A percentile compares a stretch with the other conserved stretches of the same genome.
Conservation (phyloP, 768 basidiomycete genomes). For the Pleurotus citrinopileatus region DNA sequence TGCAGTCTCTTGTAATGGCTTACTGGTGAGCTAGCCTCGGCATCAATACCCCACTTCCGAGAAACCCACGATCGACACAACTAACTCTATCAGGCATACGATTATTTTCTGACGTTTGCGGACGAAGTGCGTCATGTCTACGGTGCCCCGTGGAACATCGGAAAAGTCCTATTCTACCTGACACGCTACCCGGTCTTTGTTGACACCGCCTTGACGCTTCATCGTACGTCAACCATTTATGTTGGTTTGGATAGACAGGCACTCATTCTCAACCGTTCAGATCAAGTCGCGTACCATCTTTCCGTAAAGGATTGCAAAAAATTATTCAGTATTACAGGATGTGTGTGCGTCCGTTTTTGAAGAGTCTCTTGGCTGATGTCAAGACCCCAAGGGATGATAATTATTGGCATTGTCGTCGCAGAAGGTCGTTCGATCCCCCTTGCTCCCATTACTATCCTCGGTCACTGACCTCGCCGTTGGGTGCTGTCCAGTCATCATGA, state of each 20-base stretch:
- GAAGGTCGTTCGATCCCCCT: conserved; percentile 1
- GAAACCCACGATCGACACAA: background rate
- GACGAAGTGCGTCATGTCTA: conserved; percentile 17
- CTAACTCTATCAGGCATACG: conserved; percentile 14
- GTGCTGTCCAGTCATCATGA: conserved; percentile 10
- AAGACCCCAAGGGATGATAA: background rate
- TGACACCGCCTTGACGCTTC: conserved; percentile 3
- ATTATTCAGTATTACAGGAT: conserved; percentile 4
- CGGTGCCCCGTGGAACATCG: conserved; percentile 12
- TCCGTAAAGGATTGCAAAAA: background rate
- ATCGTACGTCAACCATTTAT: background rate
- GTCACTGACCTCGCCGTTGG: background rate
- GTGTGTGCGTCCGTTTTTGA: background rate
- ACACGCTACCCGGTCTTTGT: conserved; percentile 1
- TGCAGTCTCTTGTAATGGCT: background rate
- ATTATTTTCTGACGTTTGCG: conserved; percentile 19
- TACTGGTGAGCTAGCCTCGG: conserved; percentile 2
- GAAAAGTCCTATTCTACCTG: conserved; percentile 9
- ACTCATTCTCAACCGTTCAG: conserved; percentile 9
- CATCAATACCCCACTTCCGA: background rate
- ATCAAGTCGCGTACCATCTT: conserved; percentile 7
- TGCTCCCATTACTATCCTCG: background rate
- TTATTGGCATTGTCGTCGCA: conserved; percentile 12
- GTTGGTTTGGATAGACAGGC: background rate
- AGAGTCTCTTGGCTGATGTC: background rate